Base-by-base conservation (phyloP, 129 eudicot species). In the Glebionis coronaria region DNA sequence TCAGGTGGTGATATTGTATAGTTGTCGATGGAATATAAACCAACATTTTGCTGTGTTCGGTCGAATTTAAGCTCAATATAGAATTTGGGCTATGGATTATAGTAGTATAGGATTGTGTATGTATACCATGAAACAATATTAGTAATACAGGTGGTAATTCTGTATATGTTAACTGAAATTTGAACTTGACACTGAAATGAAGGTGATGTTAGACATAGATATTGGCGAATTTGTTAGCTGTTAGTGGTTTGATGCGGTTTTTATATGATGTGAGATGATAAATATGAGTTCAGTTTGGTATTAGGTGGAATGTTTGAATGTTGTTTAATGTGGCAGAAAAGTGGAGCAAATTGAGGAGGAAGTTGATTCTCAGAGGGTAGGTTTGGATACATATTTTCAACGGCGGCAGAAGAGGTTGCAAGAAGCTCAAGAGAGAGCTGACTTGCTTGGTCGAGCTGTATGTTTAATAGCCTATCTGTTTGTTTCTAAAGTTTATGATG, bases 291-390 rank as follows among this genome's bases (percentile, higher is more conserved):
- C 2, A 2, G 9, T 1, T 35, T 35, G 42, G 2, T 35, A 35
- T 35, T 35, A 7, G 42, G 42, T 7, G 42, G 42, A 35, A 35
- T 35, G 42, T 35, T 35, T 35, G 42, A 35, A 35, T 0, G 42
- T 6, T 35, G 1, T 35, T 35, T 35, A 68, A 61, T 69, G n/a
- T 76, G 61, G 15, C 85, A 94, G 99, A 64, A 94, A 94, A 82
- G 99, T 94, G 69, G 99, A 94, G 72, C 95, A 80, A 75, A 87
- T 94, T 12, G 85, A 77, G 5, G 99, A 94, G 73, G 99, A 94
- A 83, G 90, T 88, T 20, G 95, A 81, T 65, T 94, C 97, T 0
- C 74, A 87, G 81, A 87, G 88, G 85, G 95, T 84, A 38, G 83
- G 97, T 81, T 73, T 94, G n/a, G 99, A 94, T 76, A 81, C 80